Percentiles rank a stretch among this genome's conserved stretches.
Evolutionary conservation across 2,329 filamentous ascomycete species (phyloP).

Genomic region (Fusarium brevicatenulatum): DNA sequence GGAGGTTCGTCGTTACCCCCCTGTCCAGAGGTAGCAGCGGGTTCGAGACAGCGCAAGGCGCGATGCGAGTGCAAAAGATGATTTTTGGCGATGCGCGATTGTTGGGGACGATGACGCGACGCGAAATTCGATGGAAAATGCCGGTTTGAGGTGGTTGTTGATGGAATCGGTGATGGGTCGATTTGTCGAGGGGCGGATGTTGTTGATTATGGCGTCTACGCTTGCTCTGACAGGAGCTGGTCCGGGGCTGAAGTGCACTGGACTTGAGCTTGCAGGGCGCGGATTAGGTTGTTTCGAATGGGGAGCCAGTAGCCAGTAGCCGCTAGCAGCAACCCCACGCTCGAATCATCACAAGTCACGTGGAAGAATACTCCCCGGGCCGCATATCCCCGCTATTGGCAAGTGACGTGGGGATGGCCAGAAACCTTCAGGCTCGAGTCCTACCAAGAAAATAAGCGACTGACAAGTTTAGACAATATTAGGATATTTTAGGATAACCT

Average conservation of each 20-base stretch:
- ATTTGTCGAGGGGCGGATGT: conserved; percentile 38
- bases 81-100: conserved; percentile 33
- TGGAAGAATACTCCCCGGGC: neutral
- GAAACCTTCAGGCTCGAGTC: neutral
- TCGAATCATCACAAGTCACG: neutral
- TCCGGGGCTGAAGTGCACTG: conserved; percentile 11
- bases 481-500: neutral
- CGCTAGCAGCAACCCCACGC: conserved; percentile 10
- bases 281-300: conserved; percentile 24
- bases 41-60: conserved; percentile 29
- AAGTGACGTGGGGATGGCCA: neutral
- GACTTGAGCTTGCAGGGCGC: conserved; percentile 9
- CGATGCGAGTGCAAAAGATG: conserved; percentile 20
- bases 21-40: conserved; percentile 31
- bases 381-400: conserved; percentile 5
- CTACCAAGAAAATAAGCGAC: neutral
- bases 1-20: conserved; percentile 43
- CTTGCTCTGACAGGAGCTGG: conserved; percentile 21
- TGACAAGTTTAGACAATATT: neutral
- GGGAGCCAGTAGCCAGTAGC: conserved; percentile 17
- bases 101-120: conserved; percentile 27
- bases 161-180: conserved; percentile 39
- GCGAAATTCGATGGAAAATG: conserved; percentile 47
- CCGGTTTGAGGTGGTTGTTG: conserved; percentile 40
- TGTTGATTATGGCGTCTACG: conserved; percentile 39